Conservation (phyloP, 1,284 basidiomycete species). For the Cutaneotrichosporon sp. region DNA sequence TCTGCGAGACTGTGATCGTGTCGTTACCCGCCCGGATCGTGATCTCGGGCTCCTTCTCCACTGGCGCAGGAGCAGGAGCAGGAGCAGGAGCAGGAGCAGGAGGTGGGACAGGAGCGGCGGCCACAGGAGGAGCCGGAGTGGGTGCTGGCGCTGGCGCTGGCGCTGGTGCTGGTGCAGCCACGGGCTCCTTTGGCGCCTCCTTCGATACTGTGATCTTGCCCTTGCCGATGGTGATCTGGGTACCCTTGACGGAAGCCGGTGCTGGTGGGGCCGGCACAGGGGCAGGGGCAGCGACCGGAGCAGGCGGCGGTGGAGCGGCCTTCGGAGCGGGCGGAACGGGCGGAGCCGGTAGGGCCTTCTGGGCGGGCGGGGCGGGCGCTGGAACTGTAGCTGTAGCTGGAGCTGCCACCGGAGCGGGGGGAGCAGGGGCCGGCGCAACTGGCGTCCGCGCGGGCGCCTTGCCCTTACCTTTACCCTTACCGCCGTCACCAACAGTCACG, state of each 20-base stretch:
- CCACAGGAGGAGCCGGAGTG: neutral
- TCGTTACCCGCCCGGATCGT: neutral
- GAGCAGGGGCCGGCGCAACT: neutral
- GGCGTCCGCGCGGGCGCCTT: no score
- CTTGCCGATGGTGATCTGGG: neutral
- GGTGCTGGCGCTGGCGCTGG: neutral
- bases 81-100: neutral
- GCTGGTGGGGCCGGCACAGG: neutral
- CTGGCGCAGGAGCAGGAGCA: neutral
- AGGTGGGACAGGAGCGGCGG: no score
- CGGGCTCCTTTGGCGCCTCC: constrained; percentile 1
- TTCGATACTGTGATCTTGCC: neutral
- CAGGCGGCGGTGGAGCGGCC: neutral
- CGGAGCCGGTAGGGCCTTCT: neutral
- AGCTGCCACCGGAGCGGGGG: neutral
- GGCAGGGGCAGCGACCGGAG: neutral
- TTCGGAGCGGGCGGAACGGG: neutral
- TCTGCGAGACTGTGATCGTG: neutral
- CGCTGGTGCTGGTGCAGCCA: neutral
- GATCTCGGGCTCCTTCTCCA: neutral
- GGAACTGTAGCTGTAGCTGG: neutral
- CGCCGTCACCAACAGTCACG: constrained; percentile 7
- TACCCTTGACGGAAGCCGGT: neutral
- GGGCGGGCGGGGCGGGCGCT: neutral
- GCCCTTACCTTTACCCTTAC: neutral